Conservation (phyloP, 371 early-diverging fungal species). For the Coemansia sp. region DNA sequence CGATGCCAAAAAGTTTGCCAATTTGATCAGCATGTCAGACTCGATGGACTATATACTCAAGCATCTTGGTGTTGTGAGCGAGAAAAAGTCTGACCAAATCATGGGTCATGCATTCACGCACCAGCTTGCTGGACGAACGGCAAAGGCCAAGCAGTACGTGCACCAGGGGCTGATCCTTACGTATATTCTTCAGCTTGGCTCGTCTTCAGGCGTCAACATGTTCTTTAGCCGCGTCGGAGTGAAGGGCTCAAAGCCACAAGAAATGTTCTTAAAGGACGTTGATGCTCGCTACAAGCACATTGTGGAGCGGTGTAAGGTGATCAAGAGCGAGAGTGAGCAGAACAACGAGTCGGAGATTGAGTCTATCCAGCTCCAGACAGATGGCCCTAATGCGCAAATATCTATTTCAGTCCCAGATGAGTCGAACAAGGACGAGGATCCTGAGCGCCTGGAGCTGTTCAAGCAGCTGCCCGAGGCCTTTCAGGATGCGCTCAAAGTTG, state of each 20-base stretch:
- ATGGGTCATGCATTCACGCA: constrained; percentile 82
- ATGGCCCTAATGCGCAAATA: constrained; percentile 62
- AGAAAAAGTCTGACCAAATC: constrained; percentile 76
- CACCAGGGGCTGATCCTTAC: constrained; percentile 79
- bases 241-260: constrained; percentile 56
- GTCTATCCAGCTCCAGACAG: constrained; percentile 71
- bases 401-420: constrained; percentile 54
- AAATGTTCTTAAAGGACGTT: constrained; percentile 83
- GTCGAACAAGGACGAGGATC: constrained; percentile 51
- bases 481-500: constrained; percentile 72
- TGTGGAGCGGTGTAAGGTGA: constrained; percentile 68
- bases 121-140: constrained; percentile 69
- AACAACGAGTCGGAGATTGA: constrained; percentile 60
- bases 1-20: constrained; percentile 63
- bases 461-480: constrained; percentile 66
- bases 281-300: constrained; percentile 79
- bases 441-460: constrained; percentile 66
- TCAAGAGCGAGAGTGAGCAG: constrained; percentile 53
- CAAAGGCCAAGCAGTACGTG: constrained; percentile 72
- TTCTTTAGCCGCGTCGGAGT: constrained; percentile 68
- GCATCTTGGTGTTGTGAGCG: constrained; percentile 68
- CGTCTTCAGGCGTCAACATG: constrained; percentile 71
- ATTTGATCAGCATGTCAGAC: constrained; percentile 63
- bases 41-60: constrained; percentile 65
- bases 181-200: constrained; percentile 73